Conservation (phyloP, 2,329 filamentous ascomycete species). For the Cladosporium sp. region DNA sequence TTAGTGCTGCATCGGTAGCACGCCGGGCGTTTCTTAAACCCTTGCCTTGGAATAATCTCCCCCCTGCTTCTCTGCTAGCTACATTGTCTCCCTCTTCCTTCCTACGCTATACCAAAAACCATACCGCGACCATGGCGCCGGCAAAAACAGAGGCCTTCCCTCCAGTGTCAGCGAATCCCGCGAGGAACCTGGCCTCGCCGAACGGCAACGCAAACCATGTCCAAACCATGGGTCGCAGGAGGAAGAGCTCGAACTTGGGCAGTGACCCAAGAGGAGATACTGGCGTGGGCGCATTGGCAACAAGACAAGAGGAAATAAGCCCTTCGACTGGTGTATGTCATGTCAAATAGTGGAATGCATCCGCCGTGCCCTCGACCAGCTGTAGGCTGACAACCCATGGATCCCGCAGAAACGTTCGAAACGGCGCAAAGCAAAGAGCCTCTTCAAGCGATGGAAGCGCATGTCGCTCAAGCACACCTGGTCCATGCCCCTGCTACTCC, state of each 20-base stretch:
- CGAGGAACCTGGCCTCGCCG: neutral
- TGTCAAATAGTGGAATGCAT: neutral
- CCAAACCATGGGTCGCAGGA: slow-evolving; percentile 1
- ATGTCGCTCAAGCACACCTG: slow-evolving; percentile 53
- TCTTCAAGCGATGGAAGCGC: slow-evolving; percentile 43
- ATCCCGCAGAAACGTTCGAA: slow-evolving; percentile 37
- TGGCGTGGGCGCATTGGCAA: slow-evolving; percentile 47
- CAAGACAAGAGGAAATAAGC: slow-evolving; percentile 22
- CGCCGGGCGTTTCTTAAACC: neutral
- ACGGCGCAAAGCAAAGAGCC: slow-evolving; percentile 41
- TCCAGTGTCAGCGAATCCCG: slow-evolving; percentile 1
- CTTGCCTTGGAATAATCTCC: no score
- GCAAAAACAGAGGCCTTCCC: slow-evolving; percentile 8
- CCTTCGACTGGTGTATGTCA: slow-evolving; percentile 1
- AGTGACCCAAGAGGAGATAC: slow-evolving; percentile 51
- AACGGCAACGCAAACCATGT: slow-evolving; percentile 1
- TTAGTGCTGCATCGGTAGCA: neutral
- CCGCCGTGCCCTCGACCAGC: slow-evolving; percentile 12
- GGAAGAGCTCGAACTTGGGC: slow-evolving; percentile 38
- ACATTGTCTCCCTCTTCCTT: no score
- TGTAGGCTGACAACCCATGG: slow-evolving; percentile 18
- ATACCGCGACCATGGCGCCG: neutral
- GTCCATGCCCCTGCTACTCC: slow-evolving; percentile 64
- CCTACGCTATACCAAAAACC: no score
- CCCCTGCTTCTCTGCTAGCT: neutral